Evolutionary conservation across 2,329 filamentous ascomycete species (phyloP).

Genomic region (Pseudocercospora crystallina): DNA sequence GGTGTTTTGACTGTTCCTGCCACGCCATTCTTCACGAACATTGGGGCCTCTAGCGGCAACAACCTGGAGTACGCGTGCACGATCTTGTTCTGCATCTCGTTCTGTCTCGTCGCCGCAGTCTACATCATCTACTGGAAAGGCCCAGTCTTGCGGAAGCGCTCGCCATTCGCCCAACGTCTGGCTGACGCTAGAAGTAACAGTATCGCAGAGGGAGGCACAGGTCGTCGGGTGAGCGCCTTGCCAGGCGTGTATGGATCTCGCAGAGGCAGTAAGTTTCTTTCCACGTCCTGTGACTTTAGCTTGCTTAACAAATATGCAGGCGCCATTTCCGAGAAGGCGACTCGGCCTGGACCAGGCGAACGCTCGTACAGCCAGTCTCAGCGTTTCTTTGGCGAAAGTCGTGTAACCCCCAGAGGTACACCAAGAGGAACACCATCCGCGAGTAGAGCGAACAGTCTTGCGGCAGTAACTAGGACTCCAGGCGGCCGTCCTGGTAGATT

Average conservation of each 20-base stretch:
- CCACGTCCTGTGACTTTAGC: background rate
- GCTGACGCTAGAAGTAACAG: conserved; percentile 25
- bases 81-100: conserved; percentile 53
- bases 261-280: conserved; percentile 24
- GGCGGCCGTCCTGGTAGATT: background rate
- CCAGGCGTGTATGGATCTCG: conserved; percentile 27
- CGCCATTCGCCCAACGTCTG: conserved; percentile 54
- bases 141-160: conserved; percentile 51
- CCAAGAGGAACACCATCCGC: conserved; percentile 30
- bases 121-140: conserved; percentile 61
- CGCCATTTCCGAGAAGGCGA: background rate
- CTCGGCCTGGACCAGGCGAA: conserved; percentile 23
- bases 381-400: conserved; percentile 32
- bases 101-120: conserved; percentile 54
- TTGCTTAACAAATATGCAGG: conserved; percentile 2
- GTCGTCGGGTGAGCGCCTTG: conserved; percentile 27
- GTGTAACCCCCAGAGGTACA: conserved; percentile 29
- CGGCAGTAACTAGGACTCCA: background rate
- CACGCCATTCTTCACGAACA: conserved; percentile 57
- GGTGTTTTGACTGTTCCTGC: conserved; percentile 70
- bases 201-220: conserved; percentile 22
- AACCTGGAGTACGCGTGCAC: conserved; percentile 59
- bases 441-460: conserved; percentile 26
- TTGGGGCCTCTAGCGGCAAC: conserved; percentile 32
- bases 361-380: conserved; percentile 30